Conservation (phyloP, 1,284 basidiomycete genomes). For the Tremellales sp. region DNA sequence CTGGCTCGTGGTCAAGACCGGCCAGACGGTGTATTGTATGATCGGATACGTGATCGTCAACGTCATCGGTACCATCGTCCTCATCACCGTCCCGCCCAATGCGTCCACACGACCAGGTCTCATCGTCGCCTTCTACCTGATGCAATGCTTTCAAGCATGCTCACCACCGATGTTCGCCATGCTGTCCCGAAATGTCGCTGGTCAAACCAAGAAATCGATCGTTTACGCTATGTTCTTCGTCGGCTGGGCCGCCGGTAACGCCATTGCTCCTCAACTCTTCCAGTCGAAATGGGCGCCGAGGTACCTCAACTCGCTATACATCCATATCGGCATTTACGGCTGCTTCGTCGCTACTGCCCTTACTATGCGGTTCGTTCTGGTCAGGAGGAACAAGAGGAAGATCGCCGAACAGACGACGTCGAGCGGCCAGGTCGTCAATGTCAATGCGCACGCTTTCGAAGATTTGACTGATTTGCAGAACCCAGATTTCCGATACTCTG, state of each 20-base stretch:
- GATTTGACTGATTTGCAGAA: constrained; percentile 31
- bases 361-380: constrained; percentile 17
- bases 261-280: constrained; percentile 32
- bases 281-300: constrained; percentile 28
- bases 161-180: constrained; percentile 20
- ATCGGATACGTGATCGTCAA: constrained; percentile 21
- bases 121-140: constrained; percentile 24
- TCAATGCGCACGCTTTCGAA: constrained; percentile 15
- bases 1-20: constrained; percentile 14
- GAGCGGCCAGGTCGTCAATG: too few species aligned
- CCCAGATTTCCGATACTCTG: constrained; percentile 26
- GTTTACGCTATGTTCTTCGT: constrained; percentile 25
- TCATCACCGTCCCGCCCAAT: constrained; percentile 19
- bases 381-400: constrained; percentile 19
- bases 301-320: constrained; percentile 33
- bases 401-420: not conserved
- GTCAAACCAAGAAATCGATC: constrained; percentile 30
- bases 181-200: constrained; percentile 25
- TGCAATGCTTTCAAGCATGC: constrained; percentile 22
- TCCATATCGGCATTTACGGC: constrained; percentile 32
- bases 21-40: constrained; percentile 24
- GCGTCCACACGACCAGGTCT: constrained; percentile 19
- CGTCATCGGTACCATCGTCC: constrained; percentile 24
- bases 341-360: constrained; percentile 20
- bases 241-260: constrained; percentile 33